Evolutionary conservation across 805 yeast genomes (phyloP), one percentile per base, ranked within the genome.

Genomic region (Spathaspora arborariae): DNA sequence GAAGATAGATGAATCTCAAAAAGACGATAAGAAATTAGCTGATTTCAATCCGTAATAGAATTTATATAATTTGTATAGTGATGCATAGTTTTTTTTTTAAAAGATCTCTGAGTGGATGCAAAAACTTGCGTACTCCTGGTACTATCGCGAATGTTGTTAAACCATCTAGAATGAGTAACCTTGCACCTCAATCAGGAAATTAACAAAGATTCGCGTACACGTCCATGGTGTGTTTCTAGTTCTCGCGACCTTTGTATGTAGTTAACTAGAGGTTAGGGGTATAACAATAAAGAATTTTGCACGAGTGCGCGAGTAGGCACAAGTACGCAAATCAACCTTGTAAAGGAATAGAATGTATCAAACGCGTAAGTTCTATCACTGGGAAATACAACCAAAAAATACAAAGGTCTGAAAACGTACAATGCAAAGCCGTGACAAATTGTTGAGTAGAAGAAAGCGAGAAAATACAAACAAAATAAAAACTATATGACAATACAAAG

Each of bases 11-110:
- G 57, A 59, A 13, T 50, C 48, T 16, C 47, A 46, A 19, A 39
- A 51, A 24, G 63, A 60, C 27, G 66, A 59, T 65, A 68, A 63
- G 56, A 56, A 60, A 49, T 59, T 70, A 41, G 77, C 76, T 11
- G 75, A 72, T 47, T 72, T 72, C 53, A 61, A 66, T 47, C 78
- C 78, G 20, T 52, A 48, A 40, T 34, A 24, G 9, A 30, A 9
- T 22, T 20, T 38, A 22, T 16, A 9, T 6, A 8, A 15, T 15
- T 30, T 30, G 11, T 16, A 22, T 16, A 22, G 22, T 24, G 15
- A 39, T 39, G 6, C 26, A 37, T 19, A 36, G 8, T 19, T 34
- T 15, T 34, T 15, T 33, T 16, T 34, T 16, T 15, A 34, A 34
- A 9, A 34, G 15, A 13, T 34, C 36, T 33, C 9, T 34, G 13